These are phyloP conservation scores for Bipolaris cookei DNA, from an alignment of 2,329 filamentous ascomycete species.

Conservation along the genomic window DNA sequence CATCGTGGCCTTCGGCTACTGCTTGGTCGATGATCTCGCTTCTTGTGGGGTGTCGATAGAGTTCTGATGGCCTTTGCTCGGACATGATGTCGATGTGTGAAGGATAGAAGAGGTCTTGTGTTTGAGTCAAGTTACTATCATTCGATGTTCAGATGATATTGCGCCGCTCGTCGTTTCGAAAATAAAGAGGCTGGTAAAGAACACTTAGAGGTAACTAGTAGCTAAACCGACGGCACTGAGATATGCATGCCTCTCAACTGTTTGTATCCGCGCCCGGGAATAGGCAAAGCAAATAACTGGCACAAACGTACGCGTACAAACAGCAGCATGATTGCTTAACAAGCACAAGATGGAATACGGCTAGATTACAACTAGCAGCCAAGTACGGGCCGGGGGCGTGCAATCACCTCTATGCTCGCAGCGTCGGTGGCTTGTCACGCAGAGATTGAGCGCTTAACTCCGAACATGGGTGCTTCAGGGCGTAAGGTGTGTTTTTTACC, in stretches of 20 bases:
- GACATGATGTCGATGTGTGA: conserved; percentile 17
- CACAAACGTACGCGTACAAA: background rate
- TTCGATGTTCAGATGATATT: background rate
- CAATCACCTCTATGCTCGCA: background rate
- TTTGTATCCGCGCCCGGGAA: background rate
- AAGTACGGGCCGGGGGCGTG: background rate
- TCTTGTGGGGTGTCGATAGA: conserved; percentile 34
- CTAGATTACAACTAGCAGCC: background rate
- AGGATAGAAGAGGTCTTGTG: background rate
- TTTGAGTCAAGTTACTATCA: background rate
- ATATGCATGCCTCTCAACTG: background rate
- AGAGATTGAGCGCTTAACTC: background rate
- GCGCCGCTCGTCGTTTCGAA: background rate
- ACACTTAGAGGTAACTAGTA: background rate
- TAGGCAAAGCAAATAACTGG: background rate
- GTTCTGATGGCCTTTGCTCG: conserved; percentile 4
- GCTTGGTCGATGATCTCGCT: conserved; percentile 47
- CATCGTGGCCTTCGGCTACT: conserved; percentile 48
- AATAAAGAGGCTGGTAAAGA: no score
- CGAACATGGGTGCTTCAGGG: no score
- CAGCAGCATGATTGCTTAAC: background rate
- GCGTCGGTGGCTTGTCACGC: background rate
- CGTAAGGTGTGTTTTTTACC: no score
- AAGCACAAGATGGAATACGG: background rate
- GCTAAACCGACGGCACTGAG: background rate